Base-by-base conservation (phyloP, 768 basidiomycete genomes). In the Agrocybe praecox region DNA sequence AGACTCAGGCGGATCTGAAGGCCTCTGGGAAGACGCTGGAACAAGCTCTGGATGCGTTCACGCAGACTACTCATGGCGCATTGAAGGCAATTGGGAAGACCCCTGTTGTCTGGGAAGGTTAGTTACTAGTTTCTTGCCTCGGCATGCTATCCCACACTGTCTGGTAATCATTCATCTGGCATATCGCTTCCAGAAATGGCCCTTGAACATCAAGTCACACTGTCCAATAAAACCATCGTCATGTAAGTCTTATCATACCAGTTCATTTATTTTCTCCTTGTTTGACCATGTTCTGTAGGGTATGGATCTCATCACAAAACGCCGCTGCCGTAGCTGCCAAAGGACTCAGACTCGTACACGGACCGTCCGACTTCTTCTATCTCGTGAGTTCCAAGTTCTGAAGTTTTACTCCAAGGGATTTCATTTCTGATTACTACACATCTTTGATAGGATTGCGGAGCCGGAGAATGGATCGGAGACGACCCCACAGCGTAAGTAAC, bases 81-180 rank as follows among this genome's bases (percentile, higher is more conserved):
- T 70, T 94, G 46, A 73, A 69, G 8, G 70, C 71, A 0, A 64
- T 79, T 1, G 87, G 86, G 0, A 94, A 94, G 72, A 88, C 82
- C 0, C 87, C 91, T 1, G 85, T 93, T 29, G 90, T 94, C 6
- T 94, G 91, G 89, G 87, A 94, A 75, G 86, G 85, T 84, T 22
- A 8, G 71, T 61, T 29, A 40, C n/a, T 7, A 7, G 33, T 15
- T 15, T 40, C 5, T 51, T 46, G 23, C 19, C 7, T 19, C 40
- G 22, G 18, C 46, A 36, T 23, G 32, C 23, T n/a, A n/a, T n/a
- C n/a, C n/a, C n/a, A n/a, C n/a, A n/a, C n/a, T n/a, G n/a, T 23
- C 21, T 23, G 32, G 19, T 19, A 34, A 14, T 2, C 18, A 24
- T 69, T n/a, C 77, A 32, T 52, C n/a, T n/a, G n/a, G 36, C 43